A percentile compares a stretch with the other conserved stretches of the same genome.
phyloP scores from a whole-genome alignment of 768 basidiomycete species.

The Pleurotus pulmonarius region DNA sequence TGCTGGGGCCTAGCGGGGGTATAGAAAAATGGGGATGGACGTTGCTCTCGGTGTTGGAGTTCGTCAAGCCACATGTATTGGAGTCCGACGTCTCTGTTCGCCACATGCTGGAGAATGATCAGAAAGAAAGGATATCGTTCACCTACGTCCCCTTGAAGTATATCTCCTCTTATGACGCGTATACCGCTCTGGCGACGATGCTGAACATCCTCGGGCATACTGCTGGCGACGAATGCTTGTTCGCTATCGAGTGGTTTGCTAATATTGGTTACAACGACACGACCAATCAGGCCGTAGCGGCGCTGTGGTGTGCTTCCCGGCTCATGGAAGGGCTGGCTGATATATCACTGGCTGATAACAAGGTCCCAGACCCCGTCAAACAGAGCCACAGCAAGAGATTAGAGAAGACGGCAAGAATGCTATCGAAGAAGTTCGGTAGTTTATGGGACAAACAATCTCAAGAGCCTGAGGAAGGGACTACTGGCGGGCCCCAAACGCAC shows the following conservation, averaged over 20 bases:
- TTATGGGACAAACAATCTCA: conserved; percentile 55
- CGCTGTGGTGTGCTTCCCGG: conserved; percentile 81
- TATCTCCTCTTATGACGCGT: conserved; percentile 45
- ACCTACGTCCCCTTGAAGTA: conserved; percentile 59
- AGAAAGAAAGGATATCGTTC: conserved; percentile 39
- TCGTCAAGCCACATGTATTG: conserved; percentile 50
- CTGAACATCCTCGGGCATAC: conserved; percentile 68
- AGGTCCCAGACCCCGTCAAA: conserved; percentile 19
- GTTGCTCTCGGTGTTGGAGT: conserved; percentile 76
- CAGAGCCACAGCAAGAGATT: conserved; percentile 43
- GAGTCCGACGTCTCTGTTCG: conserved; percentile 48
- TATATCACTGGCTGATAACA: conserved; percentile 35
- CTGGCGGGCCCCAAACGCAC: conserved; percentile 12
- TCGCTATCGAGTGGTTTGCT: conserved; percentile 81
- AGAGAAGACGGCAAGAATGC: conserved; percentile 59
- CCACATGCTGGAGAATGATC: conserved; percentile 53
- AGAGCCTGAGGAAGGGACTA: conserved; percentile 22
- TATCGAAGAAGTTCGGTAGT: conserved; percentile 63
- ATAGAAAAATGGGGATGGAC: conserved; percentile 94
- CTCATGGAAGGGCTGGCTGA: conserved; percentile 70
- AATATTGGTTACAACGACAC: conserved; percentile 45
- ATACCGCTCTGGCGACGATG: conserved; percentile 62
- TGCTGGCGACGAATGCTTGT: conserved; percentile 65
- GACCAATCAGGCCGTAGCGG: conserved; percentile 51
- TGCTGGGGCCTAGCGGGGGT: conserved; percentile 78